Conservation (phyloP, 352 stramenopile genomes). For the Proteromonas lacertae region DNA sequence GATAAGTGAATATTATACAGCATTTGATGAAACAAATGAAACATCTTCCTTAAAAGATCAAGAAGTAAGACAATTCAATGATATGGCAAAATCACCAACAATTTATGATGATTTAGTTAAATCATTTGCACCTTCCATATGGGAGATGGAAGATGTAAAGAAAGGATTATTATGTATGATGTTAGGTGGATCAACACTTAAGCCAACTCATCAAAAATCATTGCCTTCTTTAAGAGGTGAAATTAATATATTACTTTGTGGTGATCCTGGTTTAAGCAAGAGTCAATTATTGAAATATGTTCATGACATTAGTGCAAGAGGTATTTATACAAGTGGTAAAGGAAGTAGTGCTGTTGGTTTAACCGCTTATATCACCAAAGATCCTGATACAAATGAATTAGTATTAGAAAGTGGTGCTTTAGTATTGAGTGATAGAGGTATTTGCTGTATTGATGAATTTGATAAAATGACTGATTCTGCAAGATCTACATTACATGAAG, state of each 20-base stretch:
- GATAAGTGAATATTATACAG: no score
- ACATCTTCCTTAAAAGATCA: background rate
- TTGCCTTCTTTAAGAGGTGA: constrained; percentile 48
- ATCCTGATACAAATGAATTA: constrained; percentile 83
- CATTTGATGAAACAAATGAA: no score
- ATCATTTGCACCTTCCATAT: constrained; percentile 46
- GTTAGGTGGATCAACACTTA: constrained; percentile 58
- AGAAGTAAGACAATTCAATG: constrained; percentile 4
- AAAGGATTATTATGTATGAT: constrained; percentile 90
- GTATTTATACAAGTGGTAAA: constrained; percentile 95
- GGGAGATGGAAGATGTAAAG: constrained; percentile 93
- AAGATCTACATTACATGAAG: constrained; percentile 84
- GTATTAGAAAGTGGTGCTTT: constrained; percentile 78
- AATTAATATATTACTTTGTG: constrained; percentile 90
- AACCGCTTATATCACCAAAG: constrained; percentile 56
- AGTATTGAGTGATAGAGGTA: constrained; percentile 75
- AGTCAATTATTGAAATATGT: constrained; percentile 88
- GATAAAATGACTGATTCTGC: constrained; percentile 92
- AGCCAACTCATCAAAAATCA: constrained; percentile 7
- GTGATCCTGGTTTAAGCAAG: constrained; percentile 83
- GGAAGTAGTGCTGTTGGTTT: constrained; percentile 81
- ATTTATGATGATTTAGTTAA: constrained; percentile 30
- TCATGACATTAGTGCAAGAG: constrained; percentile 61
- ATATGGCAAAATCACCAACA: constrained; percentile 16
- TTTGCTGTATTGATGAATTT: no score